A percentile compares a stretch with the other conserved stretches of the same genome.
These are phyloP conservation scores for Colletotrichum chlorophyti DNA, from an alignment of 2,329 filamentous ascomycete genomes.

Conservation along the genomic window DNA sequence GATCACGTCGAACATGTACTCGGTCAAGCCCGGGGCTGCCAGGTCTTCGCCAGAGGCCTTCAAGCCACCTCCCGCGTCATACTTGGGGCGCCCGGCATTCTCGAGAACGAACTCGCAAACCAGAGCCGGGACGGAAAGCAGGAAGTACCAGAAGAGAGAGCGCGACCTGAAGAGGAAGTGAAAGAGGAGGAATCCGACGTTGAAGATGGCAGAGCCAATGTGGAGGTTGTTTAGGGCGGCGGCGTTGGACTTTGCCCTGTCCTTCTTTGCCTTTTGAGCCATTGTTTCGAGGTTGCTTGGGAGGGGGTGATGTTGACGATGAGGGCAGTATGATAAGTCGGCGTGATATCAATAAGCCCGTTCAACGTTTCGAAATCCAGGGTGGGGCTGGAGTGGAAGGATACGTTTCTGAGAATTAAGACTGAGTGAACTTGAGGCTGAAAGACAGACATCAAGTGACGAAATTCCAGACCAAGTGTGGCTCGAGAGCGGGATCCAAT, in stretches of 20 bases:
- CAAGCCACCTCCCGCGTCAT: conserved; percentile 71
- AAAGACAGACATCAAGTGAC: conserved; percentile 6
- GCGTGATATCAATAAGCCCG: not conserved
- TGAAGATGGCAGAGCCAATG: conserved; percentile 74
- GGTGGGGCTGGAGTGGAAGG: not conserved
- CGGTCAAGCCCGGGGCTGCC: conserved; percentile 84
- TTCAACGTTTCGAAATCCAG: not conserved
- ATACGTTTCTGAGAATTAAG: not conserved
- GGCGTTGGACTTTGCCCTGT: conserved; percentile 78
- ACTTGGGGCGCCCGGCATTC: conserved; percentile 79
- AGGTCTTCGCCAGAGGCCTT: conserved; percentile 86
- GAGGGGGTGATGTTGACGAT: not conserved
- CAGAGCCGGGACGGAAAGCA: conserved; percentile 78
- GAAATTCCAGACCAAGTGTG: conserved; percentile 15
- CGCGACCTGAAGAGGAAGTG: conserved; percentile 72
- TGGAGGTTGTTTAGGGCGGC: conserved; percentile 82
- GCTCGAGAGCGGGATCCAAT: conserved; percentile 15
- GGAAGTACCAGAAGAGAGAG: conserved; percentile 70
- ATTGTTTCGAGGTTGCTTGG: conserved; percentile 40
- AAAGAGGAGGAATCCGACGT: conserved; percentile 76
- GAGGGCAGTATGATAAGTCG: not conserved
- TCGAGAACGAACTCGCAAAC: conserved; percentile 88
- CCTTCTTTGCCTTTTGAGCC: conserved; percentile 70
- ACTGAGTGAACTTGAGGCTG: conserved; percentile 15
- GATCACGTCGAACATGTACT: conserved; percentile 97